Evolutionary conservation across 2,329 filamentous ascomycete species (phyloP).

Genomic region (Colletotrichum sp.): DNA sequence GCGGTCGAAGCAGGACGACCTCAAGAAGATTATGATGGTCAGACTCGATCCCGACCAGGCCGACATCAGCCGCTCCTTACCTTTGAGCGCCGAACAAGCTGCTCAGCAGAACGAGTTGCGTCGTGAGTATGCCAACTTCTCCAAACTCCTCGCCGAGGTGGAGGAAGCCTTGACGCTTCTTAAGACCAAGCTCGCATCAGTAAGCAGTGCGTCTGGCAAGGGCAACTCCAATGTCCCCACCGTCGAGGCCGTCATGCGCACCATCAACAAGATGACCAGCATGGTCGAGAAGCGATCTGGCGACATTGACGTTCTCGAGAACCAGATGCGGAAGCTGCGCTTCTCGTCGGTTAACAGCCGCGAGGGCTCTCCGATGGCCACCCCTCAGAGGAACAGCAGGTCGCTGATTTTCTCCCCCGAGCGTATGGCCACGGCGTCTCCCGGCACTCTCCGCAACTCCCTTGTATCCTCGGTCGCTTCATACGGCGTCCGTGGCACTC

Average conservation of each 20-base stretch:
- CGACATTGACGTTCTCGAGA: conserved; percentile 89
- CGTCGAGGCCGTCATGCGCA: conserved; percentile 89
- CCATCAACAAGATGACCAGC: conserved; percentile 88
- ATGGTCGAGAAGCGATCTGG: conserved; percentile 92
- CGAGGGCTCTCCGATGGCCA: conserved; percentile 47
- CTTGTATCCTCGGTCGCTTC: conserved; percentile 46
- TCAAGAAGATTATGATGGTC: conserved; percentile 76
- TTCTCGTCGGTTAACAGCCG: conserved; percentile 48
- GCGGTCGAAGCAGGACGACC: conserved; percentile 76
- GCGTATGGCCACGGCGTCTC: conserved; percentile 38
- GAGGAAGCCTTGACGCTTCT: conserved; percentile 83
- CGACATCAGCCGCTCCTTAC: conserved; percentile 70
- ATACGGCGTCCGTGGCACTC: conserved; percentile 40
- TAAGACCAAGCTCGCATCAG: conserved; percentile 74
- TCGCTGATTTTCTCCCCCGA: conserved; percentile 48
- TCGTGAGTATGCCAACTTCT: conserved; percentile 74
- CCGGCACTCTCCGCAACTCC: conserved; percentile 45
- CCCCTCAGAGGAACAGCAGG: conserved; percentile 39
- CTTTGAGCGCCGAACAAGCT: conserved; percentile 83
- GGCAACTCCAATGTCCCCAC: conserved; percentile 68
- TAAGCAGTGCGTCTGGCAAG: conserved; percentile 53
- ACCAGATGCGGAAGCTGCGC: conserved; percentile 78
- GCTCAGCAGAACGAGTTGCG: conserved; percentile 85
- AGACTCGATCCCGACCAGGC: conserved; percentile 71
- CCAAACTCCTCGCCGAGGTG: conserved; percentile 75